Evolutionary conservation across 495 filamentous ascomycete genomes (phyloP).

Genomic region (Tetracladium marchalianum): DNA sequence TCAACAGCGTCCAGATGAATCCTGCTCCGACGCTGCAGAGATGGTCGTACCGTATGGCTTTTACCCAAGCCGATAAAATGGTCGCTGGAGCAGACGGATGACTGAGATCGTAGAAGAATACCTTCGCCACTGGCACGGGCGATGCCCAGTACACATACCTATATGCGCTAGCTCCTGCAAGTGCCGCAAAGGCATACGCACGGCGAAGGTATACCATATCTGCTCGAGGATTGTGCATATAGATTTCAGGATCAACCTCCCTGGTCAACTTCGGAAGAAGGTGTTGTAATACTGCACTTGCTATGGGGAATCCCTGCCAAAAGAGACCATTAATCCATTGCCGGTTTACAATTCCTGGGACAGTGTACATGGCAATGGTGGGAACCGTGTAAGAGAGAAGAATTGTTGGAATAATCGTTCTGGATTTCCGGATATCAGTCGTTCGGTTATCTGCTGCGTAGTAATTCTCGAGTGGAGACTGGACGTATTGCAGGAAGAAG

Average conservation of each 20-base stretch:
- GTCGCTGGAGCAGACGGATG: constrained; percentile 2
- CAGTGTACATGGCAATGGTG: constrained; percentile 20
- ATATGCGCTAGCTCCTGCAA: constrained; percentile 4
- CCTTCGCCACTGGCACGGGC: constrained; percentile 1
- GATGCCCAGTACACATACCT: constrained; percentile 12
- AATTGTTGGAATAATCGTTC: constrained; percentile 24
- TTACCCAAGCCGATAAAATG: constrained; percentile 3
- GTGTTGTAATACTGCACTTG: constrained; percentile 18
- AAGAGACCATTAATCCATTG: constrained; percentile 22
- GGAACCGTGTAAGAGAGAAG: constrained; percentile 27
- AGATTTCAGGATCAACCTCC: constrained; percentile 2
- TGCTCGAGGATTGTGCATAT: constrained; percentile 1
- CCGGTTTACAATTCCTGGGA: constrained; percentile 15
- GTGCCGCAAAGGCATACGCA: constrained; percentile 13
- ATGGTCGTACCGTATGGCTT: constrained; percentile 13
- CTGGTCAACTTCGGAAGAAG: constrained; percentile 4
- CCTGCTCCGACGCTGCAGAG: constrained; percentile 12
- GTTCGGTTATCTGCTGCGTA: constrained; percentile 20
- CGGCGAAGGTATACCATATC: constrained; percentile 14
- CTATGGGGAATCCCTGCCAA: constrained; percentile 29
- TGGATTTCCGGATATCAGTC: constrained; percentile 17
- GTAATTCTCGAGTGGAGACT: constrained; percentile 18
- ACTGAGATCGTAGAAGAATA: constrained; percentile 12
- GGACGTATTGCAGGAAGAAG: constrained; percentile 25
- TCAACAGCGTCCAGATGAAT: constrained; percentile 7